A percentile compares a stretch with the other conserved stretches of the same genome.
phyloP scores from a whole-genome alignment of 2,329 filamentous ascomycete species.

The Fusarium continuum region DNA sequence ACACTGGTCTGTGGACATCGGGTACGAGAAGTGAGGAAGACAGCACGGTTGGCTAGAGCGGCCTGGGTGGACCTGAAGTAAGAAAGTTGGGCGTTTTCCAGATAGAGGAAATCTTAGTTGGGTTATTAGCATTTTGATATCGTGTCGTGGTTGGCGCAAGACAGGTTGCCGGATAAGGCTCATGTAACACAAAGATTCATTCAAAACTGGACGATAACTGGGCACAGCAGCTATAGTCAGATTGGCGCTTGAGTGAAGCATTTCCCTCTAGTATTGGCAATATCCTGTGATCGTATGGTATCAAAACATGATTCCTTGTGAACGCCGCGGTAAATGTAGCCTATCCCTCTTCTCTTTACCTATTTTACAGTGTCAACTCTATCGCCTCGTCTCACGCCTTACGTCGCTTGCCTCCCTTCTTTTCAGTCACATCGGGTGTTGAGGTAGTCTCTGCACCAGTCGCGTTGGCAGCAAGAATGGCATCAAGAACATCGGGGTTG shows the following conservation, averaged over 20 bases:
- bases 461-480: constrained; percentile 52
- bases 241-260: background rate
- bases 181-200: background rate
- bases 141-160: constrained; percentile 2
- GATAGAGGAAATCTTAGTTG: constrained; percentile 13
- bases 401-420: constrained; percentile 57
- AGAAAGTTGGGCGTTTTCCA: constrained; percentile 17
- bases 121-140: background rate
- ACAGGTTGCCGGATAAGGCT: background rate
- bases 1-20: constrained; percentile 62
- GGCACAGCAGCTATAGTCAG: background rate
- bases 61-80: constrained; percentile 57
- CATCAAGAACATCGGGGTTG: constrained; percentile 60
- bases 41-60: constrained; percentile 58
- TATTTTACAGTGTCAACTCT: background rate
- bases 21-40: constrained; percentile 61
- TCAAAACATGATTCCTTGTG: constrained; percentile 19
- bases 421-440: constrained; percentile 49
- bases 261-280: background rate
- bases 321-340: constrained; percentile 32
- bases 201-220: background rate
- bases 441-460: constrained; percentile 42
- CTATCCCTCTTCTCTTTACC: constrained; percentile 5
- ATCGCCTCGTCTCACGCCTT: constrained; percentile 50
- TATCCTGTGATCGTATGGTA: constrained; percentile 5